Base-by-base conservation (phyloP, 441 rosid species). In the Populus hybrid region DNA sequence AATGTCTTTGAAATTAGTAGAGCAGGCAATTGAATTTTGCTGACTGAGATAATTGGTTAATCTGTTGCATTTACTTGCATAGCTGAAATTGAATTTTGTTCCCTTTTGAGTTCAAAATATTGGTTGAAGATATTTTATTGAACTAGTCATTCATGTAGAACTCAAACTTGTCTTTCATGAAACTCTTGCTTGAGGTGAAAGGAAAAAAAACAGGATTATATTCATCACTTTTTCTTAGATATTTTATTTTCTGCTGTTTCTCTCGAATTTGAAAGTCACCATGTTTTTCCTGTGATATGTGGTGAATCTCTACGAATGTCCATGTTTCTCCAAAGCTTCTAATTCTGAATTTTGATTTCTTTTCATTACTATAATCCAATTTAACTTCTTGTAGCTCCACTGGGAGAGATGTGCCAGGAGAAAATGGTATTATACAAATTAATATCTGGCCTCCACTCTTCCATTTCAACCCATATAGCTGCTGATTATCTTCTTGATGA, bases 391-490 rank as follows among this genome's bases (percentile, higher is more conserved):
- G 83, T 88, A 94, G 98, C 89, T 85, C 83, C 91, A 84, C 88
- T 92, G 75, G 91, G 82, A 81, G 91, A 86, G 73, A 73, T 84
- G 24, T 92, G 97, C 85, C 94, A 89, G 86, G 98, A 94, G 78
- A 96, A 92, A 78, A 90, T 82, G 65, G 83, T 92, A 71, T 77
- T 92, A 72, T 94, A 92, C 90, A 92, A 94, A 85, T 79, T 92
- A 88, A 86, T 92, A 83, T 94, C 98, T 67, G 98, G 98, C 53
- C 91, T 94, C 79, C 98, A 94, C 77, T 89, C 98, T 63, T 92
- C 98, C 78, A 92, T 92, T 74, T 88, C 97, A 19, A 76, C 88
- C 78, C 98, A 94, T 79, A 92, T 92, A 76, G 98, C 94, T 69
- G 86, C 92, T 70, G 95, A 91, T 21, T 94, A 91, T 86, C 85